Evolutionary conservation across 2,329 filamentous ascomycete species (phyloP).

Genomic region (Penicillium thymicola): DNA sequence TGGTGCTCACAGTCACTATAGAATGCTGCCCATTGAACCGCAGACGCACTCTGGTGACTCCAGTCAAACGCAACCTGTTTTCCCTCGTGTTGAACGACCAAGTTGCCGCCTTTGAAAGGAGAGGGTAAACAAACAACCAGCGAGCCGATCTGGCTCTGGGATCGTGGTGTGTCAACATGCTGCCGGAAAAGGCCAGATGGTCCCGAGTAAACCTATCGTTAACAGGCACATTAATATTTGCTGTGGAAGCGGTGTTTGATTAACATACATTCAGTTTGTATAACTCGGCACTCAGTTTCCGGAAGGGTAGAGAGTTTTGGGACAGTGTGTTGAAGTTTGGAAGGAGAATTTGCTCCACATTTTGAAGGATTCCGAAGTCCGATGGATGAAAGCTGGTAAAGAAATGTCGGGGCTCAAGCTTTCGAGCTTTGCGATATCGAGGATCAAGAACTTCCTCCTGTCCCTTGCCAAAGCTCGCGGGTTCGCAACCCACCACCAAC

Average conservation of each 20-base stretch:
- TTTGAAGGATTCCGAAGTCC: constrained; percentile 52
- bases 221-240: neutral
- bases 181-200: constrained; percentile 51
- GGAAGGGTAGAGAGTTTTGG: constrained; percentile 14
- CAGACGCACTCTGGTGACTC: constrained; percentile 16
- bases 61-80: constrained; percentile 28
- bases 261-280: constrained; percentile 54
- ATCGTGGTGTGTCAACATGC: constrained; percentile 55
- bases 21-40: constrained; percentile 38
- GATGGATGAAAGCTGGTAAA: constrained; percentile 52
- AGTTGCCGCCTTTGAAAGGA: constrained; percentile 31
- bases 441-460: constrained; percentile 51
- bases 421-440: constrained; percentile 51
- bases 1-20: constrained; percentile 40
- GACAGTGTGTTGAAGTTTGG: constrained; percentile 23
- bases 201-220: constrained; percentile 48
- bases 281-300: constrained; percentile 50
- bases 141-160: constrained; percentile 49
- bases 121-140: constrained; percentile 53
- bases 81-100: constrained; percentile 35
- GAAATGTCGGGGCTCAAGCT: constrained; percentile 51
- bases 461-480: constrained; percentile 50
- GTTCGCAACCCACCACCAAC: constrained; percentile 36
- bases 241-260: constrained; percentile 20
- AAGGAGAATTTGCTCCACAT: constrained; percentile 48